Conservation (phyloP, 164 flowering plant genomes). For the Stephania yunnanensis region DNA sequence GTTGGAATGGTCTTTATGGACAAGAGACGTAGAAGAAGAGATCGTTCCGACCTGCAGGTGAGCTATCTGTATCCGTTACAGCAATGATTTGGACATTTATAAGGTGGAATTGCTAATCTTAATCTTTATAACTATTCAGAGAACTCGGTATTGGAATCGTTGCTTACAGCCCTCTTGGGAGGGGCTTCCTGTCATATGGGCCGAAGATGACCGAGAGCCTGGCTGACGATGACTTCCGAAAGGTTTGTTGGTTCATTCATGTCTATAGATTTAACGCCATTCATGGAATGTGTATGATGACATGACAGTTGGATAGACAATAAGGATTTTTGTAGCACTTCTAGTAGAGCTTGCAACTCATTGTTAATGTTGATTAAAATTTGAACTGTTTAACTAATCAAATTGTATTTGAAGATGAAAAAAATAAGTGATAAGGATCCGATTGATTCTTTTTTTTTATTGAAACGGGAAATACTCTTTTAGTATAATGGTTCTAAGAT, state of each 20-base stretch:
- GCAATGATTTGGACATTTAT: too few species aligned
- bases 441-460: too few species aligned
- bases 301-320: not conserved
- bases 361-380: not conserved
- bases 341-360: not conserved
- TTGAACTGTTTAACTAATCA: too few species aligned
- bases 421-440: too few species aligned
- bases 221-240: not conserved
- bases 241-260: not conserved
- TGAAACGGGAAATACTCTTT: too few species aligned
- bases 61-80: too few species aligned
- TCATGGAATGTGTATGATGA: not conserved
- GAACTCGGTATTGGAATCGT: slow-evolving; percentile 44
- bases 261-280: not conserved
- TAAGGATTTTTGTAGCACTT: not conserved
- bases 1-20: slow-evolving; percentile 31
- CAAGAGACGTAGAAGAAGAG: slow-evolving; percentile 31
- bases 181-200: slow-evolving; percentile 25
- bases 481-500: too few species aligned
- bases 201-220: slow-evolving; percentile 3
- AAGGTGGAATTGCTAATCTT: too few species aligned
- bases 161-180: slow-evolving; percentile 33
- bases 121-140: not conserved
- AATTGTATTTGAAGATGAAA: too few species aligned
- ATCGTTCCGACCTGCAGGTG: too few species aligned